Base-by-base conservation (phyloP, 495 filamentous ascomycete species). In the Cenococcum geophilum region DNA sequence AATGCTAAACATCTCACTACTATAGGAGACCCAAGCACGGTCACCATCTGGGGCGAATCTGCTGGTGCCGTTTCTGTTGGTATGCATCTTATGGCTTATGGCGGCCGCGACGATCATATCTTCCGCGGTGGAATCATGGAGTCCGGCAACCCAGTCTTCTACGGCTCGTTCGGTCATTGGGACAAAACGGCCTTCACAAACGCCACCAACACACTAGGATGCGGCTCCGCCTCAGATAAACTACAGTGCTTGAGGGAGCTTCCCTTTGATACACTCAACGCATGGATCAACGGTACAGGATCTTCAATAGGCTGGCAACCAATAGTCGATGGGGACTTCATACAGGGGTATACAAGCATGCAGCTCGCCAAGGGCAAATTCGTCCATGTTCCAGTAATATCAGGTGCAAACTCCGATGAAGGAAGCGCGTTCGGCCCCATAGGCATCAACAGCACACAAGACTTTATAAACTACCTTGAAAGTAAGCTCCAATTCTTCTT, bases 391-490 rank as follows among this genome's bases (percentile, higher is more conserved):
- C 81, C 81, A 3, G 79, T 86, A 55, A 79, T 86, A 43, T 71
- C 77, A 43, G 84, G 85, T 12, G 77, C 82, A 34, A 83, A 81
- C 65, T 78, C 67, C 73, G 84, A 88, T 65, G 83, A 87, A 52
- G 84, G 84, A 5, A 84, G 81, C 1, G 75, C 83, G 12, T 86
- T 86, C 58, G 79, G 80, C 2, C 27, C 27, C 27, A 32, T 32
- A 32, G 27, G 27, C 27, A 22, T 49, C 22, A 22, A 14, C 16
- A 10, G 6, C 16, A 20, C 45, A 8, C 45, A n/a, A 49, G 45
- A 83, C 22, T 76, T 81, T 32, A 56, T 66, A 21, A 40, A 55
- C 20, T 70, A 62, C 49, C 69, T 80, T 9, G 62, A 59, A 54
- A 63, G 64, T 32, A 65, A 9, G 18, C 35, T 25, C 8, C n/a